Percentiles rank a stretch among this genome's conserved stretches.
phyloP scores from a whole-genome alignment of 306 rosid genomes.

The Malus sieversii region DNA sequence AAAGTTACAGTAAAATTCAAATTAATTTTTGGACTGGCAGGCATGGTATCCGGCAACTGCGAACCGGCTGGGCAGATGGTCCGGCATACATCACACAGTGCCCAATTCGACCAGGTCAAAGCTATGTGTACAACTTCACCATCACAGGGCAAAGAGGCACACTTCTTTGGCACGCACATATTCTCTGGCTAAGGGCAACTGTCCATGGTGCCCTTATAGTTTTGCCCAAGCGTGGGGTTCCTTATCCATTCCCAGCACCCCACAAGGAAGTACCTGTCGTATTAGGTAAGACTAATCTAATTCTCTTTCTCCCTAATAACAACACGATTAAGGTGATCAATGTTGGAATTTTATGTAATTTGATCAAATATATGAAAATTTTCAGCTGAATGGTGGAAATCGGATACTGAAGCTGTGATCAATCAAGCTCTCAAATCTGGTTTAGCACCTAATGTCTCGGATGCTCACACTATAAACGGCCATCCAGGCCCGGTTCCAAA shows the following conservation, averaged over 20 bases:
- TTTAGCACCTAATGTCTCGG: slow-evolving; percentile 81
- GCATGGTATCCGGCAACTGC: slow-evolving; percentile 79
- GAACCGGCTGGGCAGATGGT: slow-evolving; percentile 92
- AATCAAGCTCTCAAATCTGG: slow-evolving; percentile 79
- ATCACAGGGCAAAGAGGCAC: slow-evolving; percentile 89
- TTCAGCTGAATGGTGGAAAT: slow-evolving; percentile 95
- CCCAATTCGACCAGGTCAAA: slow-evolving; percentile 66
- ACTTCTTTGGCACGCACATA: slow-evolving; percentile 85
- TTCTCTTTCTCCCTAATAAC: background rate
- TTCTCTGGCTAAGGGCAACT: slow-evolving; percentile 79
- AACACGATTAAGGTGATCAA: background rate
- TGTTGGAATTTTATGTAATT: background rate
- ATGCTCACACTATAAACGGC: slow-evolving; percentile 87
- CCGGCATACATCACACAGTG: slow-evolving; percentile 85
- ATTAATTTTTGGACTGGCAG: slow-evolving; percentile 19
- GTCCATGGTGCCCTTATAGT: slow-evolving; percentile 78
- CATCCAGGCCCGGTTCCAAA: slow-evolving; percentile 55
- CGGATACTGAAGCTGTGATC: slow-evolving; percentile 76
- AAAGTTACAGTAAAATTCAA: background rate
- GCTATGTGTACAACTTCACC: slow-evolving; percentile 70
- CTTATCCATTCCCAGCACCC: slow-evolving; percentile 81
- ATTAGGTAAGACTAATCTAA: slow-evolving; percentile 39
- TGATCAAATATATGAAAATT: background rate
- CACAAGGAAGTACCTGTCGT: slow-evolving; percentile 62
- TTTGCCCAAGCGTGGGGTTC: slow-evolving; percentile 80